Evolutionary conservation across 768 basidiomycete genomes (phyloP).

Genomic region (Tulasnella sp.): DNA sequence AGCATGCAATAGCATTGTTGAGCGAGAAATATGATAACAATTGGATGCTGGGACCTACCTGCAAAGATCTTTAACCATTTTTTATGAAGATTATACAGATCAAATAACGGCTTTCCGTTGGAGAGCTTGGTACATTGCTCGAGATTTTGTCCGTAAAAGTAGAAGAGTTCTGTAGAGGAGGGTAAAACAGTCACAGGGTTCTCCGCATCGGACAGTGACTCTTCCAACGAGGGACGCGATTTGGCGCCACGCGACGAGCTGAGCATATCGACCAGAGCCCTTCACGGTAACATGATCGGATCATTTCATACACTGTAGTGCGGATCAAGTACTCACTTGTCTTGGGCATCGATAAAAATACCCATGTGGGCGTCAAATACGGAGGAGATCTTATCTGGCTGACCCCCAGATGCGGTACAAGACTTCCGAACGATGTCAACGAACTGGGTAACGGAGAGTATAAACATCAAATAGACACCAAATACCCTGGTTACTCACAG

Average conservation of each 20-base stretch:
- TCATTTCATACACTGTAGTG: background rate
- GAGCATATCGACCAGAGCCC: slow-evolving; percentile 83
- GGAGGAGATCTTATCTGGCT: slow-evolving; percentile 55
- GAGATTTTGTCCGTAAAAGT: slow-evolving; percentile 88
- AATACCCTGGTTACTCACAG: slow-evolving; percentile 34
- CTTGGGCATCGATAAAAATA: slow-evolving; percentile 91
- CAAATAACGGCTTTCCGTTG: slow-evolving; percentile 69
- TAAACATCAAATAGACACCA: background rate
- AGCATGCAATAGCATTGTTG: too few relatives aligned
- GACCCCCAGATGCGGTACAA: slow-evolving; percentile 11
- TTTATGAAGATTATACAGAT: slow-evolving; percentile 66
- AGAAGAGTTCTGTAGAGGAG: slow-evolving; percentile 92
- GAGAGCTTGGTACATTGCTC: slow-evolving; percentile 90
- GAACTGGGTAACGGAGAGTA: slow-evolving; percentile 18
- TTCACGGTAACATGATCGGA: slow-evolving; percentile 23
- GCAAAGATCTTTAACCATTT: slow-evolving; percentile 95
- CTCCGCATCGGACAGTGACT: slow-evolving; percentile 30
- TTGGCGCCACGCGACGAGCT: slow-evolving; percentile 56
- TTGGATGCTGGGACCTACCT: too few relatives aligned
- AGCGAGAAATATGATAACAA: too few relatives aligned
- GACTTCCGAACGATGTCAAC: slow-evolving; percentile 18
- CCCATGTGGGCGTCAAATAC: slow-evolving; percentile 87
- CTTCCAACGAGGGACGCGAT: slow-evolving; percentile 56
- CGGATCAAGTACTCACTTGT: slow-evolving; percentile 47
- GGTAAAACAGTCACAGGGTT: slow-evolving; percentile 61